Percentiles rank a stretch among this genome's conserved stretches.
Evolutionary conservation across 2,329 filamentous ascomycete genomes (phyloP).

Genomic region (Trichoderma oligosporum): DNA sequence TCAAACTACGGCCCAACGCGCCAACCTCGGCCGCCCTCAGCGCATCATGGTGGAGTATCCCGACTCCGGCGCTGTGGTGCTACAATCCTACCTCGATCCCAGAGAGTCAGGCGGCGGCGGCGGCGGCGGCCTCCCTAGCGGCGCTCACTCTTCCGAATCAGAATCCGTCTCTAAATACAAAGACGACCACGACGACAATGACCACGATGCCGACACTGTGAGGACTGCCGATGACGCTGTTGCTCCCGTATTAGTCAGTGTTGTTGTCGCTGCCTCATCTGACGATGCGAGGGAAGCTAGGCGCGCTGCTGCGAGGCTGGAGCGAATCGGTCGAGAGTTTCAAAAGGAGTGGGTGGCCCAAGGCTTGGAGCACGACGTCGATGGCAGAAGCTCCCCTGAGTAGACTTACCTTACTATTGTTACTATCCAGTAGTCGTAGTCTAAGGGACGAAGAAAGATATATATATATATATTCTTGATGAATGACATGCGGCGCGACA

Average conservation of each 20-base stretch:
- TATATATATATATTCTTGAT: no score
- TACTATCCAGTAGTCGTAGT: no score
- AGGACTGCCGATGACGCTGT: slow-evolving; percentile 34
- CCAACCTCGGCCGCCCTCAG: slow-evolving; percentile 51
- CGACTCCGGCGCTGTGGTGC: slow-evolving; percentile 39
- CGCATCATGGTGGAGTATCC: slow-evolving; percentile 58
- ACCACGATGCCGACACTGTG: neutral
- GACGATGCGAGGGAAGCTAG: slow-evolving; percentile 50
- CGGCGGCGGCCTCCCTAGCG: neutral
- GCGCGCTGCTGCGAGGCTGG: slow-evolving; percentile 49
- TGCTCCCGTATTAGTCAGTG: slow-evolving; percentile 51
- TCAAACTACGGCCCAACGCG: slow-evolving; percentile 49
- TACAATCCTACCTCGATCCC: slow-evolving; percentile 47
- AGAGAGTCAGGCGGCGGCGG: slow-evolving; percentile 26
- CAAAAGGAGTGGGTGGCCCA: slow-evolving; percentile 49
- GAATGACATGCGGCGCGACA: no score
- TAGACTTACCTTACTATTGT: slow-evolving; percentile 1
- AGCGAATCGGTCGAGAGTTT: slow-evolving; percentile 52
- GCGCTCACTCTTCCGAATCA: neutral
- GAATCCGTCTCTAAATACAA: slow-evolving; percentile 16
- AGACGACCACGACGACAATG: slow-evolving; percentile 18
- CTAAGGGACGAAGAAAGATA: no score
- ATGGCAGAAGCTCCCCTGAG: slow-evolving; percentile 25
- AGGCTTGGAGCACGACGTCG: slow-evolving; percentile 26
- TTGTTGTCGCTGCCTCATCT: slow-evolving; percentile 50